Evolutionary conservation across 2,329 filamentous ascomycete genomes (phyloP), one percentile per base, ranked within the genome.

Genomic region (Zarea fungicola): DNA sequence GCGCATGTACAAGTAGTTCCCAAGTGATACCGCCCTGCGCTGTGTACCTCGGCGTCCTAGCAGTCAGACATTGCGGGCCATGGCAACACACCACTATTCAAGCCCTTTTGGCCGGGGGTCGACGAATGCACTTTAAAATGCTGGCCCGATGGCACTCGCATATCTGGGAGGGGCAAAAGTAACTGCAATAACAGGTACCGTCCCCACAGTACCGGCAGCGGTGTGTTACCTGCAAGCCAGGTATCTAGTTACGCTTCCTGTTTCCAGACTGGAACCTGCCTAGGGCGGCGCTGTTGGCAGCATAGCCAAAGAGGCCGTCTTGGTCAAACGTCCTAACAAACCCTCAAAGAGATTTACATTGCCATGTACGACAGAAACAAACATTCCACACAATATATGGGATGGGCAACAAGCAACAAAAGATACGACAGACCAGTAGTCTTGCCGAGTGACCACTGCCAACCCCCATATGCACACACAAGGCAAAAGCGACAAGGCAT

Each of bases 211-310:
- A 19, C 13, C 31, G n/a, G 11, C 16, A 16, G 26, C 13, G 22
- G 10, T 14, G 11, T 3, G 26, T 18, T 42, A 31, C 39, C 26
- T 29, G 16, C 11, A 7, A 2, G 16, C 9, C 10, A 29, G 14
- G 39, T 42, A 31, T 25, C 16, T 1, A 26, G 39, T 19, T 22
- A 25, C 39, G 26, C 39, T 26, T 31, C 31, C 31, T 29, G n/a
- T n/a, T n/a, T n/a, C n/a, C n/a, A 31, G 37, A 40, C 21, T 40
- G 37, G 37, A 40, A 40, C 37, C 22, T 40, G n/a, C 37, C 36
- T 34, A 14, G 31, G n/a, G n/a, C n/a, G n/a, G n/a, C n/a, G n/a
- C n/a, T n/a, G n/a, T n/a, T n/a, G n/a, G n/a, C n/a, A n/a, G n/a
- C n/a, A n/a, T n/a, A 10, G 31, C 31, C 31, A 34, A 34, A 10